Percentiles rank a stretch among this genome's conserved stretches.
These are phyloP conservation scores for Phytophthora kernoviae DNA, from an alignment of 352 stramenopile genomes.

Conservation along the genomic window DNA sequence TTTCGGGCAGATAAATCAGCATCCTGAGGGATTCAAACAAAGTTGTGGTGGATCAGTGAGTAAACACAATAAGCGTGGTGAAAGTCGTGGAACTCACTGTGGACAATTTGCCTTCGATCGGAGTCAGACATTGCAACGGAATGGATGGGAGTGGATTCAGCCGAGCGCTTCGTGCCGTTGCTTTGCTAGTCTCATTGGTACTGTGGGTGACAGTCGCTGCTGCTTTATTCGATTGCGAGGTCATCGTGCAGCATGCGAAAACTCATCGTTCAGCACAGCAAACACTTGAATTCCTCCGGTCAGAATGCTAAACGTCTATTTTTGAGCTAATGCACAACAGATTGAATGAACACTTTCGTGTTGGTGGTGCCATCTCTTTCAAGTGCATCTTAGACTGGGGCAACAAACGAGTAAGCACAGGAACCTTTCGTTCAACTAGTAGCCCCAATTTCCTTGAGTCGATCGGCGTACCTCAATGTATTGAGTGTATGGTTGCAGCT, in stretches of 20 bases:
- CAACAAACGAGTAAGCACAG: constrained; percentile 21
- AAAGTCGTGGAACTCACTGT: constrained; percentile 15
- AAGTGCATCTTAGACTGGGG: constrained; percentile 47
- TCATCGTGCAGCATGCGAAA: constrained; percentile 20
- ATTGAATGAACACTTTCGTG: not conserved
- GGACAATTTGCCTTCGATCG: constrained; percentile 42
- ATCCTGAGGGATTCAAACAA: constrained; percentile 27
- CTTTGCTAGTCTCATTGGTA: constrained; percentile 1
- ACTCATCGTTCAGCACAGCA: constrained; percentile 2
- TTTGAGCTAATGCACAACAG: not conserved
- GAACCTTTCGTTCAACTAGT: constrained; percentile 10
- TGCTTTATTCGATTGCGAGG: constrained; percentile 12
- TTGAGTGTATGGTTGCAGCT: constrained; percentile 96
- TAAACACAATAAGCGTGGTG: not conserved
- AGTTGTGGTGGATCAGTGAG: not conserved
- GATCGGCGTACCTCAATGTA: constrained; percentile 95
- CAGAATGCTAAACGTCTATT: constrained; percentile 9
- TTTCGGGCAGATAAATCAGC: constrained; percentile 55
- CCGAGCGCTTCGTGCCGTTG: constrained; percentile 8
- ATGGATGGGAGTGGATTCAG: constrained; percentile 22
- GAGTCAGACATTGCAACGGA: constrained; percentile 38
- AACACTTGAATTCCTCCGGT: not conserved
- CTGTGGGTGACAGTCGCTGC: not conserved
- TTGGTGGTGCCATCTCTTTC: not conserved
- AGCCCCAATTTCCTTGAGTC: constrained; percentile 91